phyloP scores from a whole-genome alignment of 352 stramenopile genomes.

The Globisporangium uncinulatum region DNA sequence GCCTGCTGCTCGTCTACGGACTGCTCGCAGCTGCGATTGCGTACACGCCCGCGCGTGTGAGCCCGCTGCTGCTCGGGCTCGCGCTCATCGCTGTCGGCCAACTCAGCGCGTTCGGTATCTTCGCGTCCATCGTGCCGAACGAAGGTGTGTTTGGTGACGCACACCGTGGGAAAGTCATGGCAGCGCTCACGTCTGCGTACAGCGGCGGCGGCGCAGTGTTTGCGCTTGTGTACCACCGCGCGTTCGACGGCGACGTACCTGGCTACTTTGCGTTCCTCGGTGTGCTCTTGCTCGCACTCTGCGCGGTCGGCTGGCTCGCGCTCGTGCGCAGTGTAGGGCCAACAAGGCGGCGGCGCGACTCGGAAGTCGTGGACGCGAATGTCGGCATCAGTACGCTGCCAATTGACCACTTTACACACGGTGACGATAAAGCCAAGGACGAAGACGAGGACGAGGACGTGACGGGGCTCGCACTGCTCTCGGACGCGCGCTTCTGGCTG shows the following conservation, averaged over 20 bases:
- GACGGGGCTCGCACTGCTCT: constrained; percentile 47
- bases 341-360: constrained; percentile 24
- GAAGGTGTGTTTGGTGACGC: constrained; percentile 67
- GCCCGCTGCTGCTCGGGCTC: constrained; percentile 40
- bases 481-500: constrained; percentile 64
- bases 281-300: constrained; percentile 38
- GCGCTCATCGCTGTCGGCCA: constrained; percentile 58
- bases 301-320: constrained; percentile 40
- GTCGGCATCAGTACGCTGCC: constrained; percentile 20
- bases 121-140: constrained; percentile 72
- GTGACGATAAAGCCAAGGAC: constrained; percentile 19
- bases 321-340: constrained; percentile 25
- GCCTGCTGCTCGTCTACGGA: constrained; percentile 32
- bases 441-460: constrained; percentile 38
- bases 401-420: constrained; percentile 15
- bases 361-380: constrained; percentile 35
- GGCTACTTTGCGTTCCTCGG: constrained; percentile 75
- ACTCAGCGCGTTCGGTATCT: constrained; percentile 67
- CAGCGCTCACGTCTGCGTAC: constrained; percentile 60
- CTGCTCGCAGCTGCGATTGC: constrained; percentile 41
- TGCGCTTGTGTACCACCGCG: constrained; percentile 57
- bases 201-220: constrained; percentile 77
- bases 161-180: constrained; percentile 77
- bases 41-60: constrained; percentile 31
- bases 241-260: constrained; percentile 55